A percentile compares a stretch with the other conserved stretches of the same genome.
Evolutionary conservation across 1,139 yeast genomes (phyloP).

Genomic region (Hyphopichia buzzinii): DNA sequence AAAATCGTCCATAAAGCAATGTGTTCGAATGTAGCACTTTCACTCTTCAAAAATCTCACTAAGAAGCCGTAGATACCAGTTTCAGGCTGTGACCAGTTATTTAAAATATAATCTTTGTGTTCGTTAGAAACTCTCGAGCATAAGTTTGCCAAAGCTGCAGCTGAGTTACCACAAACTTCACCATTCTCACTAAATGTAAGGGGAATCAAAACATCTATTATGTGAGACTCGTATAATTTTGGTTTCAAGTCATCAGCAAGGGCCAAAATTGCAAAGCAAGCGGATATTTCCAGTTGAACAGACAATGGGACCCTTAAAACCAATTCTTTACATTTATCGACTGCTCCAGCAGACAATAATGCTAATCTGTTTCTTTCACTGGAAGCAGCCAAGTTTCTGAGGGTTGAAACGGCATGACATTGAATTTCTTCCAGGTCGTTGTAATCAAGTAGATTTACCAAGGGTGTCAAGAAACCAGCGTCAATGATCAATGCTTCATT

Average conservation of each 20-base stretch:
- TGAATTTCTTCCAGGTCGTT: conserved; percentile 93
- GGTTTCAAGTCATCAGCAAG: conserved; percentile 93
- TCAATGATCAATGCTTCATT: conserved; percentile 94
- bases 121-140: conserved; percentile 82
- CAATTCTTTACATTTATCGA: conserved; percentile 85
- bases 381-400: conserved; percentile 93
- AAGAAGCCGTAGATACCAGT: conserved; percentile 88
- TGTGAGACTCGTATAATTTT: conserved; percentile 77
- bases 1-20: conserved; percentile 96
- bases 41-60: conserved; percentile 73
- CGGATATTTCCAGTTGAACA: conserved; percentile 94
- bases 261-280: conserved; percentile 95
- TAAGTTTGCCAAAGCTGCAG: conserved; percentile 95
- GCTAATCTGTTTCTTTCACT: conserved; percentile 91
- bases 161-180: conserved; percentile 97
- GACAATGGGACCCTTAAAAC: conserved; percentile 81
- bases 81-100: conserved; percentile 75
- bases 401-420: conserved; percentile 95
- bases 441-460: conserved; percentile 80
- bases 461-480: conserved; percentile 90
- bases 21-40: conserved; percentile 96
- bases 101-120: conserved; percentile 71
- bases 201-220: conserved; percentile 87
- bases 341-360: conserved; percentile 92
- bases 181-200: conserved; percentile 84